Evolutionary conservation across 352 stramenopile species (phyloP), one percentile per base, ranked within the genome.

Genomic region (Phytophthora kernoviae): DNA sequence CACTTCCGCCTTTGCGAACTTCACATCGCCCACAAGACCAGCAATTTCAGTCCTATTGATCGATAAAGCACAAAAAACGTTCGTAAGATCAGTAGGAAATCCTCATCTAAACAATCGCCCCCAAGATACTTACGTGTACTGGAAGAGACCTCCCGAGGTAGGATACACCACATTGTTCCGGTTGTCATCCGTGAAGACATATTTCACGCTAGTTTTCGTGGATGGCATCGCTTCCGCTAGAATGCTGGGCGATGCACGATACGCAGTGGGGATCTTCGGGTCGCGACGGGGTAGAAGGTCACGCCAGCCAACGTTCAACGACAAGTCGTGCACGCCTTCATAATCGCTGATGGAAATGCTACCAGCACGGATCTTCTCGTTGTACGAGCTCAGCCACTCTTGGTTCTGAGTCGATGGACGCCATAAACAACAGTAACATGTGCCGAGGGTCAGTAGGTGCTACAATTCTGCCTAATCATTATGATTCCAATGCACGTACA

Each of bases 131-230:
- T 83, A 88, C 71, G 82, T 86, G 68, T 91, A 90, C 62, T 94
- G 90, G 56, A 97, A 93, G 43, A 96, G 84, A n/a, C 87, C 88
- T n/a, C 91, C 91, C 41, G 62, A 51, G 37, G 86, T 96, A 15
- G 91, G 91, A 36, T 96, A 86, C 30, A 97, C 88, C 12, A 73
- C n/a, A 50, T 96, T 83, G 72, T 97, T 87, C 34, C 90, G 90
- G 34, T 77, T 81, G 59, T 98, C 91, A 46, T 96, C 84, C 43
- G 88, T 96, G 63, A 96, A 98, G n/a, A 91, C 83, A 59, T 98
- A 97, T 65, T 96, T 95, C 43, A 98, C 45, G 73, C 88, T 97
- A 34, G 88, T 96, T 74, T 97, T 98, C 17, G 91, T 90, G 18
- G 89, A 97, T 26, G 91, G 91, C 54, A 92, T 81, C 2, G 90